Evolutionary conservation across 352 stramenopile genomes (phyloP).

Genomic region (Pythium aquatile): DNA sequence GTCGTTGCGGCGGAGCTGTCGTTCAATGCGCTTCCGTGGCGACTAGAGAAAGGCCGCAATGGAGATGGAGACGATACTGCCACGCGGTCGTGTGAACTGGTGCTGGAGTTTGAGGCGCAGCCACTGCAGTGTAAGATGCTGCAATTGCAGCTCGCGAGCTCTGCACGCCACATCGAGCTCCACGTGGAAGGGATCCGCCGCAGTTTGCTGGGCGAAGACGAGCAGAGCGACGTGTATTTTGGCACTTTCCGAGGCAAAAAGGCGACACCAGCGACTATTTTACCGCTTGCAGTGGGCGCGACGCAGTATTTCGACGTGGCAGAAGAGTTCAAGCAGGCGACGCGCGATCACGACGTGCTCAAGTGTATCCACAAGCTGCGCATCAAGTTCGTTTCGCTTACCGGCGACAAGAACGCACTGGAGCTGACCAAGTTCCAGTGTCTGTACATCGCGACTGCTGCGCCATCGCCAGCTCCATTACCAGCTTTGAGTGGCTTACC

Average conservation of each 20-base stretch:
- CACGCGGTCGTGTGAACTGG: constrained; percentile 40
- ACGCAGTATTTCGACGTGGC: constrained; percentile 43
- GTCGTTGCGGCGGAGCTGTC: constrained; percentile 14
- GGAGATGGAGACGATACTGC: not conserved
- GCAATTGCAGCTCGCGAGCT: constrained; percentile 51
- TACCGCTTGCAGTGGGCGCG: not conserved
- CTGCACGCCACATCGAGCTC: constrained; percentile 70
- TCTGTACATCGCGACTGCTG: constrained; percentile 29
- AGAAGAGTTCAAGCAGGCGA: constrained; percentile 45
- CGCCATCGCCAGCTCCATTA: not conserved
- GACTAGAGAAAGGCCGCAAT: not conserved
- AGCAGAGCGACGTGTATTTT: constrained; percentile 67
- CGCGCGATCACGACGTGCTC: constrained; percentile 50
- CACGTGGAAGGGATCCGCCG: constrained; percentile 47
- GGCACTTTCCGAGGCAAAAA: constrained; percentile 62
- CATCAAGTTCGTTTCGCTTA: constrained; percentile 76
- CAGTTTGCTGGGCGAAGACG: constrained; percentile 57
- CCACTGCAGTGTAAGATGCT: constrained; percentile 49
- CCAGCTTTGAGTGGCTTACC: not conserved
- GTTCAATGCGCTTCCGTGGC: constrained; percentile 21
- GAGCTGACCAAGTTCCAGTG: constrained; percentile 43
- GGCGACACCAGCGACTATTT: not conserved
- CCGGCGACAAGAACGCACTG: constrained; percentile 49
- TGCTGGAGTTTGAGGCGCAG: constrained; percentile 33
- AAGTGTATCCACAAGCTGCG: constrained; percentile 46